Conservation (phyloP, 495 filamentous ascomycete genomes). For the Rhizodiscina lignyota region DNA sequence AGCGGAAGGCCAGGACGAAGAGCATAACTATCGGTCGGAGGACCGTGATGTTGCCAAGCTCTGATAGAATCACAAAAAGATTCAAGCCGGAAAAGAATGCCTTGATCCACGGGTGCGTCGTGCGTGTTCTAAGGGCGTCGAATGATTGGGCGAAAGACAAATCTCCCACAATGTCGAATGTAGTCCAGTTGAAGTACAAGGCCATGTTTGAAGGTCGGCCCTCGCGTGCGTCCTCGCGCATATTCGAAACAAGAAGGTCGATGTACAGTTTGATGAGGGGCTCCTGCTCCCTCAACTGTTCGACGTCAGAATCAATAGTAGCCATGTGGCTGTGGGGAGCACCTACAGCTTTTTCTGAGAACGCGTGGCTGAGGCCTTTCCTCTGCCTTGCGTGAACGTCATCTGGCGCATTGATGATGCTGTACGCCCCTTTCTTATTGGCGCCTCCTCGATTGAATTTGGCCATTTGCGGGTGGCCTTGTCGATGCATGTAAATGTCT, state of each 20-base stretch:
- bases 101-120: no score
- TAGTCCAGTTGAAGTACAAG: slow-evolving; percentile 1
- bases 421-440: neutral
- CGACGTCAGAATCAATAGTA: no score
- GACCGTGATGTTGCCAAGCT: no score
- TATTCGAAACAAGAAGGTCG: neutral
- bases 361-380: neutral
- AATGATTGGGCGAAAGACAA: slow-evolving; percentile 1
- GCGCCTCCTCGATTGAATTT: neutral
- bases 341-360: neutral
- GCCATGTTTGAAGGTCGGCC: neutral
- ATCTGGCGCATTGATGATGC: neutral
- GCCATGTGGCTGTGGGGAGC: no score
- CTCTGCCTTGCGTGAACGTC: neutral
- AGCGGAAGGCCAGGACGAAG: no score
- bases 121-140: no score
- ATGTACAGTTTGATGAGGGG: neutral
- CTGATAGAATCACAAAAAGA: no score
- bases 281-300: slow-evolving; percentile 1
- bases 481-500: slow-evolving; percentile 3
- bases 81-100: no score
- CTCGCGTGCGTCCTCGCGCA: neutral
- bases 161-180: neutral
- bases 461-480: neutral
- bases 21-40: no score